Base-by-base conservation (phyloP, 2,329 filamentous ascomycete genomes). In the Neopestalotiopsis rosae region DNA sequence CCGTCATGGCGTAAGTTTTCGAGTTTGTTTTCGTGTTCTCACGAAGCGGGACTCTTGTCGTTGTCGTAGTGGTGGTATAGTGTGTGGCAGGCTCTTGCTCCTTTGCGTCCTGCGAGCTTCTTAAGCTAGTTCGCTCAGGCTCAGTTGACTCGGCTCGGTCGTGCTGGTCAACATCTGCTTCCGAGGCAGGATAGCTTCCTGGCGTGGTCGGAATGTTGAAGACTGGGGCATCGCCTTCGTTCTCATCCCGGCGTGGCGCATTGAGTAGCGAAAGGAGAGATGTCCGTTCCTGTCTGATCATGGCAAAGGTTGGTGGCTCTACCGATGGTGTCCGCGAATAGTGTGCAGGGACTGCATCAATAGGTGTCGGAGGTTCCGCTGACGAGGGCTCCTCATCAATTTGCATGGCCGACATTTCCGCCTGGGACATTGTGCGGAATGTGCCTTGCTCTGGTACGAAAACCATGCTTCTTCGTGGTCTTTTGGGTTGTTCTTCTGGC, bases 391-490 rank as follows among this genome's bases (percentile, higher is more conserved):
- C 74, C 12, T 79, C 75, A 7, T 72, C 70, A 34, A 72, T 77
- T 68, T 84, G 80, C 68, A 85, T 76, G 5, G 81, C 82, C 20
- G 83, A 82, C 12, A 85, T 82, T 69, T 88, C 86, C 69, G 86
- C 80, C 71, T 88, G 84, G 1, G 88, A 88, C 59, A 90, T 80
- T 2, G 88, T 89, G 62, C 87, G 86, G 76, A 91, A 91, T 67
- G 89, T 87, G 62, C 89, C 91, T 74, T 91, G 85, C 20, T 86
- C 85, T 5, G 90, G 88, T 13, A 89, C 86, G 73, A 91, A 88
- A 67, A 90, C 84, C 49, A 86, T 87, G 74, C 83, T 87, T 32
- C 76, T 86, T 72, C 82, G 85, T 68, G 79, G 81, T 73, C 80
- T 24, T 66, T 82, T 80, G 20, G 65, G 65, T 24, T 74, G 65